phyloP scores from a whole-genome alignment of 768 basidiomycete genomes.

The Russula sp. region DNA sequence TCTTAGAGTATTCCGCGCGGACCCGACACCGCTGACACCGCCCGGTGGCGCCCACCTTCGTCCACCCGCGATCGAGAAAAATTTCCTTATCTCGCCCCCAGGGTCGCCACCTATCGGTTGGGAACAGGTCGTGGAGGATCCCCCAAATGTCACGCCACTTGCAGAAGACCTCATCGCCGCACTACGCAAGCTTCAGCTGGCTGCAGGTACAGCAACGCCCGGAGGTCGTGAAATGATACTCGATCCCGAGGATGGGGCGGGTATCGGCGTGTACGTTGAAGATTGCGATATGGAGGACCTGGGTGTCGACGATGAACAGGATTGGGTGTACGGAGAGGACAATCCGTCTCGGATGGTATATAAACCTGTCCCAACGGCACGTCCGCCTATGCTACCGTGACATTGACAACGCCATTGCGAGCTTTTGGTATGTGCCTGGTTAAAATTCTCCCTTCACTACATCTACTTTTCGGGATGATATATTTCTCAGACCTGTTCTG shows the following conservation, averaged over 20 bases:
- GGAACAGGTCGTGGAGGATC: constrained; percentile 87
- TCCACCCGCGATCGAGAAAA: constrained; percentile 79
- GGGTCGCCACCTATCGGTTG: constrained; percentile 97
- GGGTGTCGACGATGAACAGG: constrained; percentile 28
- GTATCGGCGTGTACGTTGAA: constrained; percentile 74
- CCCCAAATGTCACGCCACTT: constrained; percentile 75
- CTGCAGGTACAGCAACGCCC: constrained; percentile 26
- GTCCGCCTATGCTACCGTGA: constrained; percentile 42
- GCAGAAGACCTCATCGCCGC: constrained; percentile 86
- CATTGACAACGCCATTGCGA: constrained; percentile 11
- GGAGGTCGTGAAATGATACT: constrained; percentile 49
- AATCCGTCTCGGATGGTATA: constrained; percentile 45
- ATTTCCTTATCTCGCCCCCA: constrained; percentile 96
- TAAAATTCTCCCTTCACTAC: background rate
- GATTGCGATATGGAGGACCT: constrained; percentile 46
- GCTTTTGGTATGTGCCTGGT: constrained; percentile 21
- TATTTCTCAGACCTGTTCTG: constrained; percentile 70
- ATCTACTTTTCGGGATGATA: constrained; percentile 47
- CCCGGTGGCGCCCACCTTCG: constrained; percentile 36
- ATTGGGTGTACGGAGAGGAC: constrained; percentile 54
- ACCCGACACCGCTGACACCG: constrained; percentile 47
- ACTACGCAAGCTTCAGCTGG: constrained; percentile 57
- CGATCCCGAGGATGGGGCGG: constrained; percentile 59
- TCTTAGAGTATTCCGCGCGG: constrained; percentile 66
- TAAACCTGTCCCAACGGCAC: constrained; percentile 45